phyloP scores from a whole-genome alignment of 352 stramenopile genomes.

The Phytopythium kandeliae region DNA sequence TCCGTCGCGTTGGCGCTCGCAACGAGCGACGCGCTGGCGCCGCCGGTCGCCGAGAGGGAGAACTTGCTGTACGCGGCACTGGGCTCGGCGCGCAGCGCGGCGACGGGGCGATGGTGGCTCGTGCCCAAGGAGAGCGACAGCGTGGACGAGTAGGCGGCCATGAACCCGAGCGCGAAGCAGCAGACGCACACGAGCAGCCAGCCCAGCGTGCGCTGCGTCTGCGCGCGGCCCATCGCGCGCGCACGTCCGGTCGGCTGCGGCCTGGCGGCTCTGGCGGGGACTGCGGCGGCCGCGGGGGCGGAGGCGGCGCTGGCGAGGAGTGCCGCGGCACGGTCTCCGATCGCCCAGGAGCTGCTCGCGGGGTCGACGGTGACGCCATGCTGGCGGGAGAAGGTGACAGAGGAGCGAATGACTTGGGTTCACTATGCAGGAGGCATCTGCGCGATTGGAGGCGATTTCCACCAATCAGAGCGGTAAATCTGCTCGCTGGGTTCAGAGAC shows the following conservation, averaged over 20 bases:
- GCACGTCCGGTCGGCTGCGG: too few relatives aligned
- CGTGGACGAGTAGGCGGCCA: slow-evolving; percentile 23
- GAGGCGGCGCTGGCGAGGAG: background rate
- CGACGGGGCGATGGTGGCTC: slow-evolving; percentile 2
- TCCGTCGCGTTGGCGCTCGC: background rate
- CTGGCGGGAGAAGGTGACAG: too few relatives aligned
- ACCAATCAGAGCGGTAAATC: too few relatives aligned
- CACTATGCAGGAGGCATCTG: too few relatives aligned
- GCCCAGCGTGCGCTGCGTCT: slow-evolving; percentile 13
- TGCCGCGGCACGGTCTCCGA: background rate
- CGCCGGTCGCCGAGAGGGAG: too few relatives aligned
- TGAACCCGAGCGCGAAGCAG: slow-evolving; percentile 29
- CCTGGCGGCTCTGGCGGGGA: too few relatives aligned
- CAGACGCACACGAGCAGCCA: slow-evolving; percentile 34
- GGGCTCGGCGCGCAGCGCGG: slow-evolving; percentile 10
- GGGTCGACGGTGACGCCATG: too few relatives aligned
- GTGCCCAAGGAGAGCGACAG: slow-evolving; percentile 15
- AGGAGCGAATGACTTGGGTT: too few relatives aligned
- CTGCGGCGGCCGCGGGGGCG: background rate
- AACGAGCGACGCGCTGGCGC: too few relatives aligned
- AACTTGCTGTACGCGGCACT: slow-evolving; percentile 2
- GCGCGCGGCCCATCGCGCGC: background rate
- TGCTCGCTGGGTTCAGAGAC: too few relatives aligned
- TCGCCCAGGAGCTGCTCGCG: too few relatives aligned
- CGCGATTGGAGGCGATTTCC: too few relatives aligned